Base-by-base conservation (phyloP, 257 asterid genomes). In the Knoxia roxburghii region DNA sequence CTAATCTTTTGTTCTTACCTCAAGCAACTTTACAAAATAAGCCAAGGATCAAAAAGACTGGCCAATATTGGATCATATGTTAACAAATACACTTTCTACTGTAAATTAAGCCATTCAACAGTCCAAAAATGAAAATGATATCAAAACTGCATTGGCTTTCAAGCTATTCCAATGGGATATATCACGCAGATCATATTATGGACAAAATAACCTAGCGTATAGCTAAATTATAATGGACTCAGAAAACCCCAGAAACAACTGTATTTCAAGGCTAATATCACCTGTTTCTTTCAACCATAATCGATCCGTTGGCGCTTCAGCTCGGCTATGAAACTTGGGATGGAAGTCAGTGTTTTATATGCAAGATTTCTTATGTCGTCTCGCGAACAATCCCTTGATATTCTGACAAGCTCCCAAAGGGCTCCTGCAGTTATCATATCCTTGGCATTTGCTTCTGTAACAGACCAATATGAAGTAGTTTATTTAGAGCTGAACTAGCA, bases 301-400 rank as follows among this genome's bases (percentile, higher is more conserved):
- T 82, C 86, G 32, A 84, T 75, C 71, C 95, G 79, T 48, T 78
- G 71, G 32, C 85, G 82, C 73, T 80, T 86, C 82, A 86, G 56
- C 78, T 87, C 91, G 10, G 88, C 80, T 58, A 70, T 85, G 72
- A 90, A 87, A 59, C 77, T 68, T 17, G 90, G 78, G 82, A 76
- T 84, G 35, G 83, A 80, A 63, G 79, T 83, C 37, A 84, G 78
- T 13, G 85, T 86, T 61, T 86, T 82, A 37, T 54, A 77, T 11
- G 95, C 97, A 21, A 90, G 95, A 56, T 80, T 80, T 72, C 84
- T 78, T 74, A 86, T 80, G 72, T 87, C 97, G 27, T 87, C 95
- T 46, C 95, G 82, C 50, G 89, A 75, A 75, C 97, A 86, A 52
- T 86, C 89, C 65, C 79, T 78, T 10, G 95, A 84, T 53, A 87